These are phyloP conservation scores for Xanthoparmelia taractica DNA, from an alignment of 495 filamentous ascomycete genomes.

Conservation along the genomic window DNA sequence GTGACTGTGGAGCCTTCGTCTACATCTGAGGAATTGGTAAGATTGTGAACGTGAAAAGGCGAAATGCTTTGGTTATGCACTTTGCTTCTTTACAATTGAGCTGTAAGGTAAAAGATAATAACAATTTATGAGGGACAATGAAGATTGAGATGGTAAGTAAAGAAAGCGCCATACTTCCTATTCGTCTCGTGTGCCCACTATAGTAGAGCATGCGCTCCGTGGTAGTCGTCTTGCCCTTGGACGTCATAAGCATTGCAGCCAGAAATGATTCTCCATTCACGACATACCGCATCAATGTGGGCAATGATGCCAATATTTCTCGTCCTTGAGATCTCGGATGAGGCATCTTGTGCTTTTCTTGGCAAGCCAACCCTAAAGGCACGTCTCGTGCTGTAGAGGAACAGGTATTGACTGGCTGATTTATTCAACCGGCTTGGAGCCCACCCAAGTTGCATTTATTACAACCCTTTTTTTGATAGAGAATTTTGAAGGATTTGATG, in stretches of 20 bases:
- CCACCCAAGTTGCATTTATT: conserved; percentile 9
- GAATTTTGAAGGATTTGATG: too few species aligned
- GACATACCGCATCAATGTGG: conserved; percentile 86
- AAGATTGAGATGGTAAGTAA: conserved; percentile 5
- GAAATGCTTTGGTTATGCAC: background rate
- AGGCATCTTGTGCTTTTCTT: conserved; percentile 6
- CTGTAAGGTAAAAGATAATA: background rate
- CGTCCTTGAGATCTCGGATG: conserved; percentile 36
- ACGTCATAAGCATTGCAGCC: conserved; percentile 8
- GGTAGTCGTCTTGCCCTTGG: conserved; percentile 92
- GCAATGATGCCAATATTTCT: conserved; percentile 99
- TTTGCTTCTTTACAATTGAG: background rate
- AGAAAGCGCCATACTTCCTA: conserved; percentile 55
- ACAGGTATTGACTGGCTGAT: background rate
- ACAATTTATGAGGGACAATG: background rate
- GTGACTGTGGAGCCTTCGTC: conserved; percentile 96
- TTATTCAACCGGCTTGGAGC: background rate
- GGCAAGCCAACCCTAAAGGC: background rate
- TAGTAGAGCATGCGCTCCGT: conserved; percentile 99
- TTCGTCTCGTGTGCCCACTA: conserved; percentile 75
- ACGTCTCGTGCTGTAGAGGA: background rate
- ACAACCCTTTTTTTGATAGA: too few species aligned
- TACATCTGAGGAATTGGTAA: conserved; percentile 54
- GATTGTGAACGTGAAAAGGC: background rate
- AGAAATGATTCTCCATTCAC: background rate